Evolutionary conservation across 257 asterid genomes (phyloP).

Genomic region (Lycium ferocissimum): DNA sequence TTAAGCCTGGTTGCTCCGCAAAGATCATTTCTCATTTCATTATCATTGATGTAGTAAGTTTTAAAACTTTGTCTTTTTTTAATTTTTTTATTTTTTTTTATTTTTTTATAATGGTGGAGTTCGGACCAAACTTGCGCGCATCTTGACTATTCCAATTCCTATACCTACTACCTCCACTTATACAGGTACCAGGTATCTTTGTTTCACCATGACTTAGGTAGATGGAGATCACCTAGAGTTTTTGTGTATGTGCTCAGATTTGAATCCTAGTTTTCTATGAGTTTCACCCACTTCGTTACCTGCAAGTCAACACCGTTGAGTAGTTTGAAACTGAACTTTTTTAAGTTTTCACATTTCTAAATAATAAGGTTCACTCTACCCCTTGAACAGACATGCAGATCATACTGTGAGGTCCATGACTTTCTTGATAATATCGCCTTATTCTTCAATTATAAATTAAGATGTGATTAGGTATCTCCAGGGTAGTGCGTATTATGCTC

Average conservation of each 20-base stretch:
- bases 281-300: neutral
- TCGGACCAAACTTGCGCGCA: neutral
- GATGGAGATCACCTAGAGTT: neutral
- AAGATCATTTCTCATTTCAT: constrained; percentile 44
- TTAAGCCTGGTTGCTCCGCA: constrained; percentile 42
- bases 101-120: neutral
- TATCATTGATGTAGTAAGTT: constrained; percentile 56
- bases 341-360: neutral
- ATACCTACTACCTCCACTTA: neutral
- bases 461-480: neutral
- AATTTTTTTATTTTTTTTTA: too few relatives aligned
- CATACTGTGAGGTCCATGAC: neutral
- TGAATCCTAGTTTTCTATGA: neutral
- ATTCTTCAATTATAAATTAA: neutral
- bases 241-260: neutral
- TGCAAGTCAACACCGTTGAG: neutral
- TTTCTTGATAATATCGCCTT: neutral
- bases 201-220: neutral
- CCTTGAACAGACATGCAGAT: neutral
- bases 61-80: neutral
- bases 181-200: neutral
- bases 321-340: neutral
- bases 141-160: neutral
- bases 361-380: neutral
- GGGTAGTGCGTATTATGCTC: neutral